Evolutionary conservation across 1,284 basidiomycete species (phyloP), one percentile per base, ranked within the genome.

Genomic region (Porodaedalea pini): DNA sequence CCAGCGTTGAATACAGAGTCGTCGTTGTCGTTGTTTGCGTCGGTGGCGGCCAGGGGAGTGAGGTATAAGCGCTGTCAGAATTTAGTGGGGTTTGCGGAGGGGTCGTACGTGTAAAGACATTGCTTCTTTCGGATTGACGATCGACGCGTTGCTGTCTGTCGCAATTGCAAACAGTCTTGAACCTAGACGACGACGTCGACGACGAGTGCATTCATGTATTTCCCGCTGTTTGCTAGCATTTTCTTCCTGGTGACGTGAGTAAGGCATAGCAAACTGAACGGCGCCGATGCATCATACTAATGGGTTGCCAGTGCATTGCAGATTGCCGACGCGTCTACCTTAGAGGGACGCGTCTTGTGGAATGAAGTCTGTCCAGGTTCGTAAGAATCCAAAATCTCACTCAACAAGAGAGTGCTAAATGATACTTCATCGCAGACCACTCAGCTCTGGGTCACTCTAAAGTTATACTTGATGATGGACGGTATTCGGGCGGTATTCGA

Each of bases 281-380:
- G 25, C 51, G 51, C 6, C 39, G 11, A 25, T 17, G 23, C 23
- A 29, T n/a, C 21, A 41, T 41, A 25, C 27, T 29, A 41, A 34
- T 23, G 23, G 2, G 7, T 21, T 41, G 34, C 25, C n/a, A 52
- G 51, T 11, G 39, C 37, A 4, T 52, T 52, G 4, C 19, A 52
- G 51, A 52, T 52, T 52, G 51, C 51, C 51, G 37, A 41, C 51
- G 51, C 51, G 25, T 40, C 37, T 8, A 15, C 45, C 5, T 29
- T 59, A 3, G 48, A 59, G 39, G 58, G 58, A 4, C 58, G 58
- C 27, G 49, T 60, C 21, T 23, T 39, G 21, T 88, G 84, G 83
- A 89, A 85, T 68, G 78, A 80, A 21, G 62, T 82, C 15, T 89
- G 87, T 70, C 71, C 77, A 45, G 73, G 88, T 88, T 58, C 63